Conservation (phyloP, 1,284 basidiomycete genomes). For the Tremellales sp. region DNA sequence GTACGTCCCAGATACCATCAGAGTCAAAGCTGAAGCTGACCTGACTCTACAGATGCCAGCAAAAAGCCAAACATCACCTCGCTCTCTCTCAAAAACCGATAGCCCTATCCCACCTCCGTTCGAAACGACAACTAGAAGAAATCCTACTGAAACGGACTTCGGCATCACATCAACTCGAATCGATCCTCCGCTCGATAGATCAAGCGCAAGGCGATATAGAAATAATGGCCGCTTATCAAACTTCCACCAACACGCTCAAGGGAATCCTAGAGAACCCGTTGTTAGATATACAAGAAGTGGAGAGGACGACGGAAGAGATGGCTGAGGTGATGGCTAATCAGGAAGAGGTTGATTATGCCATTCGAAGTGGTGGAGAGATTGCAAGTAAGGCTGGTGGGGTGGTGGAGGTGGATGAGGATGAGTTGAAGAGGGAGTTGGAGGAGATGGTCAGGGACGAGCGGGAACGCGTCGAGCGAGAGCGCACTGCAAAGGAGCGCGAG, state of each 20-base stretch:
- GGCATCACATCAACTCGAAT: conserved; percentile 68
- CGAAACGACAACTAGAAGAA: conserved; percentile 74
- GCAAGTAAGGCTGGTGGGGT: conserved; percentile 52
- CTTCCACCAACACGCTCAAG: conserved; percentile 70
- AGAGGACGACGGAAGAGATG: conserved; percentile 80
- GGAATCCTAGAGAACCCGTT: conserved; percentile 73
- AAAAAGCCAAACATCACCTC: conserved; percentile 63
- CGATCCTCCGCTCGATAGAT: conserved; percentile 76
- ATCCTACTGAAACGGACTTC: conserved; percentile 68
- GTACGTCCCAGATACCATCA: conserved; percentile 47
- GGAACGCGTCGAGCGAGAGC: background rate
- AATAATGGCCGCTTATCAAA: conserved; percentile 82
- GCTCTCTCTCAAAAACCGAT: conserved; percentile 64
- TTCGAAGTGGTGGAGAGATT: conserved; percentile 62
- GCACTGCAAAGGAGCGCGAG: conserved; percentile 2
- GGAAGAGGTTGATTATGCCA: conserved; percentile 72
- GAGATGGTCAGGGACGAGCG: conserved; percentile 44
- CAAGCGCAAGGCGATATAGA: conserved; percentile 81
- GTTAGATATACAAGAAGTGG: conserved; percentile 69
- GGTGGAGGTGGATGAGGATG: conserved; percentile 54
- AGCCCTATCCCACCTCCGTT: conserved; percentile 70
- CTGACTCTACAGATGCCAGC: conserved; percentile 55
- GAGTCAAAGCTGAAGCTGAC: background rate
- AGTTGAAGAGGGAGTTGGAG: conserved; percentile 52
- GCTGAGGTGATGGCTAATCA: conserved; percentile 76